Evolutionary conservation across 306 rosid species (phyloP).

Genomic region (Castanea crenata): DNA sequence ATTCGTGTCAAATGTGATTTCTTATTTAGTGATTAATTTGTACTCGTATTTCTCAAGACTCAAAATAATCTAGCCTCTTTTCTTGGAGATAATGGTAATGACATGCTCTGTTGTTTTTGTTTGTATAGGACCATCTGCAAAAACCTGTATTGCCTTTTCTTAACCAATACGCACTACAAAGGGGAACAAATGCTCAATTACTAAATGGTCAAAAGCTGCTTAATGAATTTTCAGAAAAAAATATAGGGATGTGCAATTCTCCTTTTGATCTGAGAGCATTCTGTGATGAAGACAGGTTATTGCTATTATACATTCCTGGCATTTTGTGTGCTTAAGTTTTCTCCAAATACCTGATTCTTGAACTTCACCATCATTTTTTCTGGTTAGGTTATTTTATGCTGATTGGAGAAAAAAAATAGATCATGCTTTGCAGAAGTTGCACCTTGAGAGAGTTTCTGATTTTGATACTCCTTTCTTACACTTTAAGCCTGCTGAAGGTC

Average conservation of each 20-base stretch:
- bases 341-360: neutral
- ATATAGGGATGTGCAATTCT: constrained; percentile 19
- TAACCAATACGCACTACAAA: constrained; percentile 40
- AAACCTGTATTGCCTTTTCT: constrained; percentile 65
- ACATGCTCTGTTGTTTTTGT: constrained; percentile 20
- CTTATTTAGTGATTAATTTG: neutral
- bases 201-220: constrained; percentile 39
- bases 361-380: constrained; percentile 14
- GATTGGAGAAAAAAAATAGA: constrained; percentile 42
- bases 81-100: neutral
- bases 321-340: neutral
- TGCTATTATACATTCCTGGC: neutral
- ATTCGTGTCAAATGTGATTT: neutral
- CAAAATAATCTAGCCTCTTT: neutral
- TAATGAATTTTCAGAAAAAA: constrained; percentile 24
- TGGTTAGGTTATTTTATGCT: constrained; percentile 68
- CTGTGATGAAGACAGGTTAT: constrained; percentile 60
- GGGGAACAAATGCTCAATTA: constrained; percentile 33
- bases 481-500: constrained; percentile 37
- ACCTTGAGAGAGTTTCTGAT: constrained; percentile 26
- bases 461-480: constrained; percentile 18
- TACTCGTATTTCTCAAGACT: neutral
- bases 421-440: constrained; percentile 40
- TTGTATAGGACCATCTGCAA: constrained; percentile 70
- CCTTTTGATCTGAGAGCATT: constrained; percentile 36